Conservation (phyloP, 495 filamentous ascomycete species). For the Cladorrhinum samala region DNA sequence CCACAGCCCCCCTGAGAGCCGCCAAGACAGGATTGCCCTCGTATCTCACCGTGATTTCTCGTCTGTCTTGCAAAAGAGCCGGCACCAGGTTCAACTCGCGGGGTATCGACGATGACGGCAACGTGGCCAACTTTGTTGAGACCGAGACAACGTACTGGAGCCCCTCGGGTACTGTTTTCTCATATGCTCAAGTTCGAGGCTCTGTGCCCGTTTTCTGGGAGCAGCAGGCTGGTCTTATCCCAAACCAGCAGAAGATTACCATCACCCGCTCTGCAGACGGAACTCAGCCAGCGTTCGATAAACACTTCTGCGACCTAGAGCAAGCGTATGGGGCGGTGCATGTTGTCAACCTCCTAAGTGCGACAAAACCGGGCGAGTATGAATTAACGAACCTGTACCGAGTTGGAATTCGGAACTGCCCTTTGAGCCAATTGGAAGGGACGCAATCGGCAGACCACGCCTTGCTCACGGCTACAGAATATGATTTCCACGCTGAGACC, state of each 20-base stretch:
- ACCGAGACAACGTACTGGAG: constrained; percentile 68
- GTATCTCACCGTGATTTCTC: constrained; percentile 79
- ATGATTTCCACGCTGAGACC: constrained; percentile 93
- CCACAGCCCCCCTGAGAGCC: constrained; percentile 45
- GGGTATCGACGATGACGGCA: constrained; percentile 94
- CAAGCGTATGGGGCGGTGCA: constrained; percentile 83
- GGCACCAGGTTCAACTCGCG: constrained; percentile 94
- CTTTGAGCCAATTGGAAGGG: constrained; percentile 48
- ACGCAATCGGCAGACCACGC: constrained; percentile 53
- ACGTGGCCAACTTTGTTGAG: constrained; percentile 84
- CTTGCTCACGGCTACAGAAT: constrained; percentile 72
- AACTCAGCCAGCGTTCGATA: constrained; percentile 90
- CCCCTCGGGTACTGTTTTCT: constrained; percentile 71
- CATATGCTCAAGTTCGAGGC: constrained; percentile 86
- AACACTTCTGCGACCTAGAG: constrained; percentile 80
- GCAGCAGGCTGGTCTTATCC: constrained; percentile 78
- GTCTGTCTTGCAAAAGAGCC: constrained; percentile 84
- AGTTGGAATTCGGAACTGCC: constrained; percentile 65
- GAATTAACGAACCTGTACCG: constrained; percentile 74
- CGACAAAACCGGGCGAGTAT: constrained; percentile 73
- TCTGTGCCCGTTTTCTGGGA: constrained; percentile 98
- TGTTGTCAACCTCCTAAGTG: constrained; percentile 85
- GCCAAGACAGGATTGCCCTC: constrained; percentile 70
- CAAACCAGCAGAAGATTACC: constrained; percentile 90
- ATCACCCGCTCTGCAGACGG: constrained; percentile 85